phyloP scores from a whole-genome alignment of 1,284 basidiomycete genomes.

The Fistulina hepatica region DNA sequence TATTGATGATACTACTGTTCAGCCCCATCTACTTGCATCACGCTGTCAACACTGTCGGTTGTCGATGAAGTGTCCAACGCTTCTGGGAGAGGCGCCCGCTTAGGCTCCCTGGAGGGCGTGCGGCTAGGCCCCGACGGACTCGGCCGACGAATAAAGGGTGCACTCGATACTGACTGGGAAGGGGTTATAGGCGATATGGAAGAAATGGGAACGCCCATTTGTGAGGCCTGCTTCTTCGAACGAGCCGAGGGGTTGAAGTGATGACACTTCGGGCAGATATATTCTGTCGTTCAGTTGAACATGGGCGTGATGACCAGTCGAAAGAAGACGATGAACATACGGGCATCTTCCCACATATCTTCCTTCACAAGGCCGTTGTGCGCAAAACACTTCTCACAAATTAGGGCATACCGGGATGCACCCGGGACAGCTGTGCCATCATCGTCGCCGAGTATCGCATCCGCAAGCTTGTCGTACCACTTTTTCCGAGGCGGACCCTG shows the following conservation, averaged over 20 bases:
- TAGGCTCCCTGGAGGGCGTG: too few relatives aligned
- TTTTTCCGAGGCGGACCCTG: slow-evolving; percentile 53
- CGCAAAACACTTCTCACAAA: slow-evolving; percentile 85
- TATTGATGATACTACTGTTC: too few relatives aligned
- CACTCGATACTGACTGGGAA: too few relatives aligned
- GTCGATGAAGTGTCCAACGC: too few relatives aligned
- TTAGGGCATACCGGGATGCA: slow-evolving; percentile 77
- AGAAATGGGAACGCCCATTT: not conserved
- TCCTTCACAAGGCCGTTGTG: slow-evolving; percentile 94
- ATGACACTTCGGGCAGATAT: slow-evolving; percentile 65
- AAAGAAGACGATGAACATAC: slow-evolving; percentile 40
- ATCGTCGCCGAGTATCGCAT: slow-evolving; percentile 79
- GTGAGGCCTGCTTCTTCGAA: slow-evolving; percentile 19
- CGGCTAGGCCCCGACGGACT: too few relatives aligned
- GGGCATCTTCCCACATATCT: slow-evolving; percentile 80
- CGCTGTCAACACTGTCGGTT: too few relatives aligned
- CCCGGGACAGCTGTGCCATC: slow-evolving; percentile 39
- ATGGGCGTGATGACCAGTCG: not conserved
- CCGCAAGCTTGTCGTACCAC: slow-evolving; percentile 85
- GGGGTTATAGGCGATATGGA: too few relatives aligned
- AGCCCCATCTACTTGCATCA: too few relatives aligned
- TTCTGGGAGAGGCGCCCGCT: too few relatives aligned
- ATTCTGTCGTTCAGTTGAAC: slow-evolving; percentile 37
- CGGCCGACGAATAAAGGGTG: too few relatives aligned
- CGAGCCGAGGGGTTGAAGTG: slow-evolving; percentile 56